phyloP scores from a whole-genome alignment of 176 grass and related monocot genomes.

The Eleusine coracana region DNA sequence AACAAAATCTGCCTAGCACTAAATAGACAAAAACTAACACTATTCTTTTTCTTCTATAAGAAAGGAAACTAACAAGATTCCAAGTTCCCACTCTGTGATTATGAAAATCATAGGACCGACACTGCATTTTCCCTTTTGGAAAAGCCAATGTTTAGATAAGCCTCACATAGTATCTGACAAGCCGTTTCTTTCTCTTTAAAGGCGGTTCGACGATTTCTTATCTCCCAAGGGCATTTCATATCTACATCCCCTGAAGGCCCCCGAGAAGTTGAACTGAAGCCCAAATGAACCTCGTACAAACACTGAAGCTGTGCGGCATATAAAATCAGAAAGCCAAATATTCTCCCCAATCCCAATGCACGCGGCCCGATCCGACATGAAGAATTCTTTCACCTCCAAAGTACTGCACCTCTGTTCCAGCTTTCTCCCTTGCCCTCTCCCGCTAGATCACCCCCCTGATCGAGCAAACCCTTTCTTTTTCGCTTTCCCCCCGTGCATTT shows the following conservation, averaged over 20 bases:
- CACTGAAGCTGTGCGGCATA: neutral
- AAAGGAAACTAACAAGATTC: conserved; percentile 1
- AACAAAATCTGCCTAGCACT: neutral
- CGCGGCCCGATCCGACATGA: conserved; percentile 44
- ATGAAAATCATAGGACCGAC: neutral
- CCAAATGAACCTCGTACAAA: conserved; percentile 47
- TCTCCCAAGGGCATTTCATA: neutral
- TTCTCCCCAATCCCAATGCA: conserved; percentile 53
- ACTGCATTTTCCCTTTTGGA: neutral
- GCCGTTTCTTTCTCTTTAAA: neutral
- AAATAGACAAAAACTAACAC: neutral
- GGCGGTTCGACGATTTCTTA: neutral
- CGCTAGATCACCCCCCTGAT: conserved; percentile 36
- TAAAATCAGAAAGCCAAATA: conserved; percentile 43
- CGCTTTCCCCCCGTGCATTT: conserved; percentile 48
- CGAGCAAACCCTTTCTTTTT: conserved; percentile 43
- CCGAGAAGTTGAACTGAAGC: neutral
- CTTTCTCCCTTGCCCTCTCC: conserved; percentile 23
- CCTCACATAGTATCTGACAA: neutral
- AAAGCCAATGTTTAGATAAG: conserved; percentile 17
- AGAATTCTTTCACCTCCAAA: conserved; percentile 61
- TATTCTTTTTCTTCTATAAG: neutral
- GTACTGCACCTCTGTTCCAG: conserved; percentile 9
- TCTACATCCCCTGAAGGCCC: neutral
- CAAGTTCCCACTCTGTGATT: neutral